Percentiles rank a stretch among this genome's conserved stretches.
Evolutionary conservation across 768 basidiomycete species (phyloP).

Genomic region (Ramaria sp.): DNA sequence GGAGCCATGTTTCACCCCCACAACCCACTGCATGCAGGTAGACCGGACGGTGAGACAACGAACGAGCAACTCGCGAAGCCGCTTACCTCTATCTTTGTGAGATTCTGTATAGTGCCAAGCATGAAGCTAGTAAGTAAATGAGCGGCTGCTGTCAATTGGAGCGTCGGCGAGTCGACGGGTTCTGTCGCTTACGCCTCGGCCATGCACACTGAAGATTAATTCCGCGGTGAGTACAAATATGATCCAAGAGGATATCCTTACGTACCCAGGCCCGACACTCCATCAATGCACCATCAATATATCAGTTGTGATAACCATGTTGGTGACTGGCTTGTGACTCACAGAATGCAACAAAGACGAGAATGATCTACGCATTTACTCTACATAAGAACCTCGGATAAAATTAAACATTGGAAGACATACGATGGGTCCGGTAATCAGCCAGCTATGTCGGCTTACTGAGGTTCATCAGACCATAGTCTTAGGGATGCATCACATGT

Average conservation of each 20-base stretch:
- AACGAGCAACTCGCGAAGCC: conserved; percentile 5
- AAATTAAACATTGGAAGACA: conserved; percentile 17
- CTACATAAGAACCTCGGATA: not conserved
- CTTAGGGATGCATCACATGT: not conserved
- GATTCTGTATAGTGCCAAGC: conserved; percentile 15
- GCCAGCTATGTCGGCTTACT: conserved; percentile 38
- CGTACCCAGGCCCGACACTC: no score
- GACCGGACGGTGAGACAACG: not conserved
- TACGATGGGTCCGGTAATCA: conserved; percentile 37
- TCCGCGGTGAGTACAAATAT: no score
- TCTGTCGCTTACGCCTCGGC: no score
- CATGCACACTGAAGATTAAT: no score
- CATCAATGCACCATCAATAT: no score
- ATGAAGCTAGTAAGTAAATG: no score
- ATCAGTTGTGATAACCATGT: no score
- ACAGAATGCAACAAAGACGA: conserved; percentile 40
- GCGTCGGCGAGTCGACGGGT: no score
- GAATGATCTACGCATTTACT: conserved; percentile 18
- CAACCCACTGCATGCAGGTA: conserved; percentile 26
- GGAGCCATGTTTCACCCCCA: conserved; percentile 43
- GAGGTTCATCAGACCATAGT: not conserved
- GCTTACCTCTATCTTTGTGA: conserved; percentile 28
- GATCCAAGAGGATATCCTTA: no score
- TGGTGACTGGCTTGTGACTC: conserved; percentile 10
- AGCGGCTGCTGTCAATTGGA: no score